These are phyloP conservation scores for Camptophora hylomeconis DNA, from an alignment of 2,329 filamentous ascomycete species.

Conservation along the genomic window DNA sequence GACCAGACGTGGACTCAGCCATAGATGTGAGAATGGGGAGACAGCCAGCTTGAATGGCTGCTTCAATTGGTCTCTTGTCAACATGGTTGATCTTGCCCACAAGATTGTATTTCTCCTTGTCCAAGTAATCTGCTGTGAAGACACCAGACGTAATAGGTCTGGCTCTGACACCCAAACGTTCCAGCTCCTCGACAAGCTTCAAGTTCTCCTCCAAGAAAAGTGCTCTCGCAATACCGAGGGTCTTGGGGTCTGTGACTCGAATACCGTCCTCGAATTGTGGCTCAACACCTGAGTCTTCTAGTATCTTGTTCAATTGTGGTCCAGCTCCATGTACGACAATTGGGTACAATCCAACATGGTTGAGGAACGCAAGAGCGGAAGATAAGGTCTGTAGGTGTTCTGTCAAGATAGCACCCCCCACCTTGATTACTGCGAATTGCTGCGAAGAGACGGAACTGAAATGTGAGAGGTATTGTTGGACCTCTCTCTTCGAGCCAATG, in stretches of 20 bases:
- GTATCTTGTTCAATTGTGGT: conserved; percentile 82
- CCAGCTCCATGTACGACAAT: conserved; percentile 93
- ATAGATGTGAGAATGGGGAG: conserved; percentile 91
- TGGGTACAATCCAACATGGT: conserved; percentile 87
- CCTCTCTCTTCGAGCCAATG: conserved; percentile 90
- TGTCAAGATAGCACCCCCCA: conserved; percentile 88
- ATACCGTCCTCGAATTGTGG: conserved; percentile 96
- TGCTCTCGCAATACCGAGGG: conserved; percentile 75
- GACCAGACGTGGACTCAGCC: conserved; percentile 83
- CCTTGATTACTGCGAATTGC: conserved; percentile 97
- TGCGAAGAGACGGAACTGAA: conserved; percentile 95
- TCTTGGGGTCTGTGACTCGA: conserved; percentile 89
- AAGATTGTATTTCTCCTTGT: conserved; percentile 91
- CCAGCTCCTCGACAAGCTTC: conserved; percentile 78
- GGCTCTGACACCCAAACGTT: conserved; percentile 77
- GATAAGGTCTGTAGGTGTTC: conserved; percentile 89
- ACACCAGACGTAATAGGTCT: conserved; percentile 81
- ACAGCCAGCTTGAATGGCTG: conserved; percentile 79
- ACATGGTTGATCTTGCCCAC: conserved; percentile 93
- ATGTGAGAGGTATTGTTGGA: conserved; percentile 93
- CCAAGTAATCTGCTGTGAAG: conserved; percentile 84
- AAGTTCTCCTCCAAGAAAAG: conserved; percentile 93
- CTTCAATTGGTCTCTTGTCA: conserved; percentile 80
- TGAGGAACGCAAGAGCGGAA: conserved; percentile 76
- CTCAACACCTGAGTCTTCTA: conserved; percentile 83